Conservation (phyloP, 2,329 filamentous ascomycete genomes). For the Pseudocercospora cruenta region DNA sequence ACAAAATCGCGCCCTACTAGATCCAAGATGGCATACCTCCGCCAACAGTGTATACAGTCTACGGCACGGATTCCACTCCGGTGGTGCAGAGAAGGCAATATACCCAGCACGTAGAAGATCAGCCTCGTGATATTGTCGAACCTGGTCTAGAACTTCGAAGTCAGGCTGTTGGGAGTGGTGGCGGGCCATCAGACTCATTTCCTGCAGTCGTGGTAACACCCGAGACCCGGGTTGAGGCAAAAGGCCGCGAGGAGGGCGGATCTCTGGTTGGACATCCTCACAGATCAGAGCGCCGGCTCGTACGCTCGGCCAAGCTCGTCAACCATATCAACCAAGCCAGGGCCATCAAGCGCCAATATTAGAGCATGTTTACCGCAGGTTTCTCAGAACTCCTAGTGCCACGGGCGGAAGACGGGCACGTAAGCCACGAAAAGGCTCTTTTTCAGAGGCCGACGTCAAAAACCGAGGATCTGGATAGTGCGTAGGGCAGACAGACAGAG, state of each 20-base stretch:
- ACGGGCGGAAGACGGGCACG: no score
- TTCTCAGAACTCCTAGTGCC: no score
- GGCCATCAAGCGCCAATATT: neutral
- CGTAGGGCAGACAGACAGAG: no score
- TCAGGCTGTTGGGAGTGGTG: neutral
- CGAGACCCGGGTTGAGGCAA: neutral
- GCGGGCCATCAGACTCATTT: neutral
- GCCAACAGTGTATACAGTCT: neutral
- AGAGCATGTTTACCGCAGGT: no score
- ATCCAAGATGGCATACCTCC: neutral
- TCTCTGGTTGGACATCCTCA: neutral
- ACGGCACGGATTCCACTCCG: neutral
- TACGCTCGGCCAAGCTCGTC: slow-evolving; percentile 1
- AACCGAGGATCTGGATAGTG: no score
- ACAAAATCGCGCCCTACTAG: neutral
- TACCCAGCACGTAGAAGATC: neutral
- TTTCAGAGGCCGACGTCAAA: no score
- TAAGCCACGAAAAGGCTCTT: no score
- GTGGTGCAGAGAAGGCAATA: neutral
- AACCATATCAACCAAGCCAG: slow-evolving; percentile 5
- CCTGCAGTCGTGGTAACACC: slow-evolving; percentile 3
- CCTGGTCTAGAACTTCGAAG: neutral
- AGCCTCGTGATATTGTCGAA: neutral
- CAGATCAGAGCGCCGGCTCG: neutral
- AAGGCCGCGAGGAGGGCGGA: neutral